Evolutionary conservation across 2,329 filamentous ascomycete genomes (phyloP).

Genomic region (Botrytis deweyae): DNA sequence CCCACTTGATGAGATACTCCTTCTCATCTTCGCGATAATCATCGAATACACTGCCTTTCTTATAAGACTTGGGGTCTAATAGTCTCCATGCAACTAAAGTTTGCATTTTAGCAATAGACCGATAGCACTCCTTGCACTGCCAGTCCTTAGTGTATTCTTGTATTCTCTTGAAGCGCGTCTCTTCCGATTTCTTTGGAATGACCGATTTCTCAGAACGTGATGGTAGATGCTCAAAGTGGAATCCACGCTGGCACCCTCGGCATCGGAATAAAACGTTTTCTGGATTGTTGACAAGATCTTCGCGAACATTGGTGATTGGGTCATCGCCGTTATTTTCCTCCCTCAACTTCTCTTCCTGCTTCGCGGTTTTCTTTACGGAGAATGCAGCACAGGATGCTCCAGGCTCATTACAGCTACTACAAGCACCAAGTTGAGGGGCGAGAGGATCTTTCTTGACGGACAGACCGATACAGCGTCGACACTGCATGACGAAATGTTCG

Average conservation of each 20-base stretch:
- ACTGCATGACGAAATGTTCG: constrained; percentile 83
- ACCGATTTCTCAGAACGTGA: constrained; percentile 41
- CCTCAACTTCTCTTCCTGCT: constrained; percentile 80
- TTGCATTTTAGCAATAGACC: constrained; percentile 65
- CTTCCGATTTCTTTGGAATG: constrained; percentile 45
- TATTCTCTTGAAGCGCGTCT: constrained; percentile 60
- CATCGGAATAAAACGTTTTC: constrained; percentile 84
- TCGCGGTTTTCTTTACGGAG: constrained; percentile 66
- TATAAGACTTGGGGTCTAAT: constrained; percentile 55
- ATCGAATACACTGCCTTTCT: constrained; percentile 51
- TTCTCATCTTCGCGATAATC: constrained; percentile 73
- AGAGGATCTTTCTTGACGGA: constrained; percentile 65
- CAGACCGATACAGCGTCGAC: constrained; percentile 74
- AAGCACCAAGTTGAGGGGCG: constrained; percentile 69
- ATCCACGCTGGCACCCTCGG: constrained; percentile 69
- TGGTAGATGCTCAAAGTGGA: constrained; percentile 80
- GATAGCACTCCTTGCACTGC: constrained; percentile 76
- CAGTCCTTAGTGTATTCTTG: constrained; percentile 73
- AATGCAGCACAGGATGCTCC: constrained; percentile 75
- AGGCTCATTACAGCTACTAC: constrained; percentile 65
- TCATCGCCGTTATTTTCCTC: constrained; percentile 77
- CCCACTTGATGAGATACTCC: constrained; percentile 92
- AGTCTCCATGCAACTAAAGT: constrained; percentile 89
- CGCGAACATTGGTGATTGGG: constrained; percentile 65
- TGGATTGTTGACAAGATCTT: constrained; percentile 68